These are phyloP conservation scores for Beauveria rudraprayagi DNA, from an alignment of 2,329 filamentous ascomycete genomes.

Conservation along the genomic window DNA sequence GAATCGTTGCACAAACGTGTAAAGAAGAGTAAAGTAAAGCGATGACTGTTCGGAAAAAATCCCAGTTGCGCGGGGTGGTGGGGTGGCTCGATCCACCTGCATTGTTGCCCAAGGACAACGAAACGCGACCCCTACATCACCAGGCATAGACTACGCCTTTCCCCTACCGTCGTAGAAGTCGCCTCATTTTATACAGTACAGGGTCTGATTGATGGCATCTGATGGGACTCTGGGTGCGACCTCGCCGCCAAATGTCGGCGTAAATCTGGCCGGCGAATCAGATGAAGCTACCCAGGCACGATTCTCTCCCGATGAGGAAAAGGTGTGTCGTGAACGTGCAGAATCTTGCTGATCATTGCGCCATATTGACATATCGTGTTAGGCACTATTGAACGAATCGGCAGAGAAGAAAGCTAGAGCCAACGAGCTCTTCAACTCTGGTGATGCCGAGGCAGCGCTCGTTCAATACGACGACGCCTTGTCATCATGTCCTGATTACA, in stretches of 20 bases:
- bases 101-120: not conserved
- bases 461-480: conserved; percentile 76
- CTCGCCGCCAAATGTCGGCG: not conserved
- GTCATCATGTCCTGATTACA: conserved; percentile 69
- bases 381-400: conserved; percentile 64
- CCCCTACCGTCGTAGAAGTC: not conserved
- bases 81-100: not conserved
- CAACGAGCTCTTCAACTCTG: conserved; percentile 68
- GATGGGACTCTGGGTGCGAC: not conserved
- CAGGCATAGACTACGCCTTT: not conserved
- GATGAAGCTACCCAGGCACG: not conserved
- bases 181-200: not conserved
- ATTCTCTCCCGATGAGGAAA: conserved; percentile 5
- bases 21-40: not conserved
- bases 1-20: not conserved
- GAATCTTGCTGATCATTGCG: too few relatives aligned
- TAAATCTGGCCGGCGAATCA: not conserved
- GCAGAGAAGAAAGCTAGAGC: conserved; percentile 65
- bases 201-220: not conserved
- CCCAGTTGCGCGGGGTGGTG: not conserved
- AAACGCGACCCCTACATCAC: not conserved
- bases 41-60: not conserved
- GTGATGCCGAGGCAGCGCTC: conserved; percentile 69
- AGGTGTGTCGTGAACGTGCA: not conserved
- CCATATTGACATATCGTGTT: conserved; percentile 3